Evolutionary conservation across 176 grass and related monocot genomes (phyloP), one percentile per base, ranked within the genome.

Genomic region (Carex scoparia): DNA sequence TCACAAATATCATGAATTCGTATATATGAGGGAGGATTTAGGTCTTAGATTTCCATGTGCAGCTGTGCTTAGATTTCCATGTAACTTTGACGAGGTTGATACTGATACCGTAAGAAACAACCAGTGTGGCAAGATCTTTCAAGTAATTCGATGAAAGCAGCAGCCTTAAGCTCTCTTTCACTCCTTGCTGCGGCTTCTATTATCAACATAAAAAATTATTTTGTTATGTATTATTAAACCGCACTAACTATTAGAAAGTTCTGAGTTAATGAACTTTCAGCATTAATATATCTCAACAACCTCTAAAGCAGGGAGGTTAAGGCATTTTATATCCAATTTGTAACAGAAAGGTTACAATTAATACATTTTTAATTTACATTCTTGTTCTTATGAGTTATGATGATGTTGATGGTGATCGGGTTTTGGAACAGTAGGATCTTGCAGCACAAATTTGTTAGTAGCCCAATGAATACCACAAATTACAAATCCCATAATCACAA

Each of bases 61-160:
- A 67, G 18, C 23, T 23, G 23, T 23, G 94, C 79, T 97, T 97
- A 77, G 92, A 97, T 90, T 97, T 97, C 94, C 94, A 97, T 38
- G 94, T 97, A 60, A 97, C 94, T 83, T 97, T 92, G 3, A 97
- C 90, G 71, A 97, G 88, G 82, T 97, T 97, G 76, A 97, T 97
- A 69, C 94, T 97, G 57, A 97, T 91, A 59, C 90, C 92, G 49
- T 97, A 97, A 48, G 94, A 91, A 88, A 97, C 90, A 53, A 97
- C 94, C 80, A 97, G 86, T 28, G 92, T 97, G 33, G 94, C 94
- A 81, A 94, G 90, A 65, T 97, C 92, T 32, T 92, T 90, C 63
- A 97, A 90, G 88, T 97, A 94, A 80, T 86, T 88, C 23, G 92
- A 97, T 14, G 94, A 94, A 31, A 97, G 1, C 48, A 94, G 85